These are phyloP conservation scores for Coemansia sp. DNA, from an alignment of 192 early-diverging fungal species.

Conservation along the genomic window DNA sequence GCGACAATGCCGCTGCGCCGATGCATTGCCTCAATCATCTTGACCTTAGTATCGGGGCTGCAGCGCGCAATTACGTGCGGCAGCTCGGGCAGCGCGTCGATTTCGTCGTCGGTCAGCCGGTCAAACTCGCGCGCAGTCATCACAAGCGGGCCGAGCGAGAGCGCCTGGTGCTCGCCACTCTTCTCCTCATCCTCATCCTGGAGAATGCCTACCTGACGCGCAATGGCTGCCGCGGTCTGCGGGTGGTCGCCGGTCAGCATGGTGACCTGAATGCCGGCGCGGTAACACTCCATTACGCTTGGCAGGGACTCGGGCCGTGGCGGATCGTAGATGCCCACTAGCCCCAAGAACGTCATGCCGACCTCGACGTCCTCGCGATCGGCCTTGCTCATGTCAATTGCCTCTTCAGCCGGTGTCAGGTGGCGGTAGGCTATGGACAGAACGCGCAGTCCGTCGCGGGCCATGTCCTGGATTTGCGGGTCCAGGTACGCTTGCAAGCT, in stretches of 20 bases:
- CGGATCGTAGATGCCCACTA: conserved; percentile 92
- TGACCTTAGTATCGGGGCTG: conserved; percentile 93
- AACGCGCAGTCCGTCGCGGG: conserved; percentile 74
- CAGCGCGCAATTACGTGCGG: conserved; percentile 91
- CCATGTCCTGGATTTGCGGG: conserved; percentile 69
- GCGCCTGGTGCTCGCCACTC: conserved; percentile 18
- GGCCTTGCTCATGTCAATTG: conserved; percentile 37
- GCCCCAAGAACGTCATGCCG: conserved; percentile 74
- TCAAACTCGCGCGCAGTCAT: conserved; percentile 90
- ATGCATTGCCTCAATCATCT: conserved; percentile 93
- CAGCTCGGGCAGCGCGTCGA: conserved; percentile 73
- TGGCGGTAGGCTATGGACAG: conserved; percentile 72
- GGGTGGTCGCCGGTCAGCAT: conserved; percentile 98
- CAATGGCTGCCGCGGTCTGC: conserved; percentile 87
- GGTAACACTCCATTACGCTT: conserved; percentile 71
- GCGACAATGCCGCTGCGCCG: conserved; percentile 65
- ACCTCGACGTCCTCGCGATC: conserved; percentile 62
- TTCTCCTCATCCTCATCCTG: conserved; percentile 31
- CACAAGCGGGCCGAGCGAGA: conserved; percentile 46
- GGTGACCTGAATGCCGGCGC: conserved; percentile 90
- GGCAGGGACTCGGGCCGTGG: conserved; percentile 67
- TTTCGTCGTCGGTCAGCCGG: conserved; percentile 70
- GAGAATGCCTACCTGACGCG: conserved; percentile 79
- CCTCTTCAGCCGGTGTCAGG: conserved; percentile 36
- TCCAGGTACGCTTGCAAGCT: conserved; percentile 50